Percentiles rank a stretch among this genome's conserved stretches.
Conservation (phyloP, 805 yeast species). For the Danielozyma ontarioensis region DNA sequence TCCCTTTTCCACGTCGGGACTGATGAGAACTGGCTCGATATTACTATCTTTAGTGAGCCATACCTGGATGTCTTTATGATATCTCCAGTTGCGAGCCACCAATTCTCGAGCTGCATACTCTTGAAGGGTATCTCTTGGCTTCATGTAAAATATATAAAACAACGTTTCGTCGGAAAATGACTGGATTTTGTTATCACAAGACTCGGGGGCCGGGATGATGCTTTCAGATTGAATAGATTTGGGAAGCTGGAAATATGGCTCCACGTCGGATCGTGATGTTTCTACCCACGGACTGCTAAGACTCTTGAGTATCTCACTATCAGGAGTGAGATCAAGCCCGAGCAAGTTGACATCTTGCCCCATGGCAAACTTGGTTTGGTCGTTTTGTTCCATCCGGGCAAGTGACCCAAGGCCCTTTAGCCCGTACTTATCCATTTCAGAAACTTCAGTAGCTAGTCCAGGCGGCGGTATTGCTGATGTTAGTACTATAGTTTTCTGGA, state of each 20-base stretch:
- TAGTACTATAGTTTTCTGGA: no score
- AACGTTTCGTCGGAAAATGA: constrained; percentile 85
- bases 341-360: constrained; percentile 70
- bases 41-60: constrained; percentile 95
- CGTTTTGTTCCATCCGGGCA: constrained; percentile 57
- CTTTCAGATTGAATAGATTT: constrained; percentile 26
- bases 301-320: constrained; percentile 50
- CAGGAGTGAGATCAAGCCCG: constrained; percentile 54
- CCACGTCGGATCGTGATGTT: constrained; percentile 83
- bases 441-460: constrained; percentile 6
- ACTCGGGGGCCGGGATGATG: constrained; percentile 36
- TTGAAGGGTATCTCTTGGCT: constrained; percentile 88
- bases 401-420: constrained; percentile 58
- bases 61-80: constrained; percentile 90
- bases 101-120: constrained; percentile 91
- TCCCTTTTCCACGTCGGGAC: constrained; percentile 86
- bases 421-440: constrained; percentile 61
- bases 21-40: constrained; percentile 76
- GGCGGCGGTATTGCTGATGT: neutral
- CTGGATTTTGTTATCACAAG: constrained; percentile 46
- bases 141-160: constrained; percentile 88
- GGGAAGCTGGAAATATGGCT: constrained; percentile 74
- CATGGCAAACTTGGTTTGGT: constrained; percentile 59
- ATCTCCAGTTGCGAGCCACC: constrained; percentile 92
- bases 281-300: constrained; percentile 96